Evolutionary conservation across 495 filamentous ascomycete genomes (phyloP), one percentile per base, ranked within the genome.

Genomic region (Xylaria curta): DNA sequence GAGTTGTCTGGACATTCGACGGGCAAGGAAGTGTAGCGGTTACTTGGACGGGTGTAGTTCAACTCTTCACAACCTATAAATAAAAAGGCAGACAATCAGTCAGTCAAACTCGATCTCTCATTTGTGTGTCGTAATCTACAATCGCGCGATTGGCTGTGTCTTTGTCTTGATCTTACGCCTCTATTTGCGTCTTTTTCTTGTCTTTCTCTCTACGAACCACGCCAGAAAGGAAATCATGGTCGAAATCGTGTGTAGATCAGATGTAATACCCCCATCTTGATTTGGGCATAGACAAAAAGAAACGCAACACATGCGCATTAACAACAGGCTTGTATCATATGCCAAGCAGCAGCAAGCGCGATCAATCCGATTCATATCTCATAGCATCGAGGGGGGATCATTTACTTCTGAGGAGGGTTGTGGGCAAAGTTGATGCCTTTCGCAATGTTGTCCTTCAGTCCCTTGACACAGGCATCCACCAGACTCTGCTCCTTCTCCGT

Each of bases 391-490:
- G 75, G 64, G 68, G 74, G 74, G 75, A 72, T 64, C 69, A 80
- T 80, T 82, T 82, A 83, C 79, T 84, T 85, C 88, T 89, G 86
- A 73, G 92, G 89, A 74, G 94, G 89, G 86, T 91, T 94, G 88
- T 94, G 88, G 79, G 81, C 89, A 80, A 98, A 99, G 76, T 92
- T 90, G 75, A 98, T 84, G 76, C 96, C 96, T 89, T 98, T 98
- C 76, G 88, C 83, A 78, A 99, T 97, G 84, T 97, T 99, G 85
- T 88, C 91, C 88, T 94, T 92, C 40, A 99, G 87, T 66, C 89
- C 96, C 73, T 85, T 83, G 75, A 91, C 85, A 79, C 87, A 89
- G 73, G 87, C 89, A 74, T 93, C 88, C 69, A 99, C 90, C 66
- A 99, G 89, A 74, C 88, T 87, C 90, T 96, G 92, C 90, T 98